A percentile compares a stretch with the other conserved stretches of the same genome.
Evolutionary conservation across 2,329 filamentous ascomycete genomes (phyloP).

Genomic region (Colletotrichum tropicicola): DNA sequence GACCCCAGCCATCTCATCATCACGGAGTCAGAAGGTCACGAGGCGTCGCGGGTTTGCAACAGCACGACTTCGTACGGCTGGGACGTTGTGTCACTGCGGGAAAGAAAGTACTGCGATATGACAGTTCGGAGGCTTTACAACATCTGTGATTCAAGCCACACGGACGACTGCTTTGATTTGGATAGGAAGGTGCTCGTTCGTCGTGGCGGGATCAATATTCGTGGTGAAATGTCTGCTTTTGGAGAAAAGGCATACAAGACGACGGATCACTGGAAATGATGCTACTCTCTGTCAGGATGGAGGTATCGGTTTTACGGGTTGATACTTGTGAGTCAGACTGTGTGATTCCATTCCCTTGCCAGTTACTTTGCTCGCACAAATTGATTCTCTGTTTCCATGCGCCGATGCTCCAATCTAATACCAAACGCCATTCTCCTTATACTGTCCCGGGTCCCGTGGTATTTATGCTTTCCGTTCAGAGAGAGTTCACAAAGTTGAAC

Average conservation of each 20-base stretch:
- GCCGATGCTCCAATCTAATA: too few relatives aligned
- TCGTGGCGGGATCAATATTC: not conserved
- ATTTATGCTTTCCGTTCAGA: not conserved
- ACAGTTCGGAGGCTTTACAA: constrained; percentile 35
- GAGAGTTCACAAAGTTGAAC: constrained; percentile 45
- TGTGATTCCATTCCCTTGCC: too few relatives aligned
- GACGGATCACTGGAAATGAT: not conserved
- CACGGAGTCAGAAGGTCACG: constrained; percentile 35
- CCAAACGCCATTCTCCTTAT: not conserved
- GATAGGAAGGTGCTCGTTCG: not conserved
- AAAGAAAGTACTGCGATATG: constrained; percentile 45
- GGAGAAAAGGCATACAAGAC: not conserved
- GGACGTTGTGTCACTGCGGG: constrained; percentile 40
- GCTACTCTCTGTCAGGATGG: too few relatives aligned
- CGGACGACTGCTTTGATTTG: not conserved
- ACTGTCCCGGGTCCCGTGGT: too few relatives aligned
- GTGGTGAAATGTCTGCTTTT: not conserved
- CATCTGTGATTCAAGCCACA: constrained; percentile 32
- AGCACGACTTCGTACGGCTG: constrained; percentile 38
- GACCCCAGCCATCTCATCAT: constrained; percentile 32
- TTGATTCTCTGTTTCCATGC: too few relatives aligned
- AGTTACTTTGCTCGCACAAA: too few relatives aligned
- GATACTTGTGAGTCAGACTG: too few relatives aligned
- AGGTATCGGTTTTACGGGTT: too few relatives aligned
- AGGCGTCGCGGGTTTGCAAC: constrained; percentile 41